A percentile compares a stretch with the other conserved stretches of the same genome.
Conservation (phyloP, 2,329 filamentous ascomycete species). For the Thielaviopsis ethacetica region DNA sequence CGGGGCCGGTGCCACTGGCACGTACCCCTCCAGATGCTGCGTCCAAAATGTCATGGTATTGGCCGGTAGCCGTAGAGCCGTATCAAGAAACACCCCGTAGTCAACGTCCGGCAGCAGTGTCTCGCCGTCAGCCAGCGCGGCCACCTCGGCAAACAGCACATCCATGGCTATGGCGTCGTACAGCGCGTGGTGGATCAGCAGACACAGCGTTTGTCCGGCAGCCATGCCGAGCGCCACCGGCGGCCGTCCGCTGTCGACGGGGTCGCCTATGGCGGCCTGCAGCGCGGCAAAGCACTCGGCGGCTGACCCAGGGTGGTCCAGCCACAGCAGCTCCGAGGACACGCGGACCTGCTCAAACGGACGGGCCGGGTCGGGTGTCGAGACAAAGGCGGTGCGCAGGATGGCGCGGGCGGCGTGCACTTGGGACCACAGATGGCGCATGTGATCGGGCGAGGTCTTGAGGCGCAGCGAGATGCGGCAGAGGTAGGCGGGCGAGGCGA, state of each 20-base stretch:
- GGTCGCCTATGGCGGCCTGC: slow-evolving; percentile 21
- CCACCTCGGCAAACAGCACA: slow-evolving; percentile 53
- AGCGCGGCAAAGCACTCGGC: slow-evolving; percentile 25
- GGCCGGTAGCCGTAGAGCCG: slow-evolving; percentile 32
- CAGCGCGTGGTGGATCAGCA: slow-evolving; percentile 59
- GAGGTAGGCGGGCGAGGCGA: slow-evolving; percentile 52
- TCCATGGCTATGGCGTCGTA: slow-evolving; percentile 73
- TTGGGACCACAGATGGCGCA: slow-evolving; percentile 44
- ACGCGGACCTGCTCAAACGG: slow-evolving; percentile 62
- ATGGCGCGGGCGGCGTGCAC: slow-evolving; percentile 57
- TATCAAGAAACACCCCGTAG: slow-evolving; percentile 47
- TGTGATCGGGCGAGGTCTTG: slow-evolving; percentile 26
- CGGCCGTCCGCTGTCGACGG: slow-evolving; percentile 28
- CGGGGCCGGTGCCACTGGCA: too few relatives aligned
- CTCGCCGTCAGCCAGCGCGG: slow-evolving; percentile 34
- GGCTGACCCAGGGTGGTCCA: slow-evolving; percentile 21
- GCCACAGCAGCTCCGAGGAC: slow-evolving; percentile 25
- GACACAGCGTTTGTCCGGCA: slow-evolving; percentile 25
- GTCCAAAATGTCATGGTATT: slow-evolving; percentile 51
- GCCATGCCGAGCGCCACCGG: slow-evolving; percentile 31
- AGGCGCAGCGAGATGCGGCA: slow-evolving; percentile 56
- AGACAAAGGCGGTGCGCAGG: slow-evolving; percentile 57
- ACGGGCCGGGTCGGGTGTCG: slow-evolving; percentile 41
- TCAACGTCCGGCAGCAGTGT: slow-evolving; percentile 31
- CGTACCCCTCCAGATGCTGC: slow-evolving; percentile 28